Evolutionary conservation across 2,329 filamentous ascomycete genomes (phyloP), one percentile per base, ranked within the genome.

Genomic region (Sclerotiophoma versabilis): DNA sequence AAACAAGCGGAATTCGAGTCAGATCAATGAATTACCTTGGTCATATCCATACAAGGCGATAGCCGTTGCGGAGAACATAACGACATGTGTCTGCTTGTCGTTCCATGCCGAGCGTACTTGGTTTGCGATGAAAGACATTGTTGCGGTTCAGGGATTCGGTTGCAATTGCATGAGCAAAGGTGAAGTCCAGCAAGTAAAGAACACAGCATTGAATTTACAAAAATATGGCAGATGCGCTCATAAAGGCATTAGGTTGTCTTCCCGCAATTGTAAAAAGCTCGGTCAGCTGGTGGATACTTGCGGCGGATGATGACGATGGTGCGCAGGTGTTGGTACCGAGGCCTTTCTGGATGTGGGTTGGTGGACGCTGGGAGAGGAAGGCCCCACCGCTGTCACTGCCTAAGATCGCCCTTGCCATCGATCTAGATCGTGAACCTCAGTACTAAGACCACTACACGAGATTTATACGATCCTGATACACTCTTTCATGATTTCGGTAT

Each of bases 401-500:
- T 26, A 12, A 29, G 34, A 54, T 54, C 38, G 39, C 41, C 34
- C 38, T 38, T 41, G 34, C 27, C 27, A 45, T 54, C 44, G 45
- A 54, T 54, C 44, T 49, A 34, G 51, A 54, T 38, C 43, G 15
- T 32, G n/a, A 49, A 25, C 44, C 22, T 41, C 33, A 30, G 11
- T 5, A 25, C 29, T 42, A 30, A 22, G 29, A 25, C 22, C 29
- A 49, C 17, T 33, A 23, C 20, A 37, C 17, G 4, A 37, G 15
- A 7, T 30, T 22, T 22, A 9, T 14, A 8, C 32, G 11, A 46
- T 19, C 15, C 29, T 27, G 17, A 12, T 6, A 10, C 10, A 17
- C 14, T 17, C 96, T n/a, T n/a, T n/a, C n/a, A n/a, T n/a, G n/a
- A 59, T 93, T 91, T 71, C 96, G 90, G 73, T 98, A 97, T 27